These are phyloP conservation scores for Meripilus lineatus DNA, from an alignment of 1,284 basidiomycete species.

Conservation along the genomic window DNA sequence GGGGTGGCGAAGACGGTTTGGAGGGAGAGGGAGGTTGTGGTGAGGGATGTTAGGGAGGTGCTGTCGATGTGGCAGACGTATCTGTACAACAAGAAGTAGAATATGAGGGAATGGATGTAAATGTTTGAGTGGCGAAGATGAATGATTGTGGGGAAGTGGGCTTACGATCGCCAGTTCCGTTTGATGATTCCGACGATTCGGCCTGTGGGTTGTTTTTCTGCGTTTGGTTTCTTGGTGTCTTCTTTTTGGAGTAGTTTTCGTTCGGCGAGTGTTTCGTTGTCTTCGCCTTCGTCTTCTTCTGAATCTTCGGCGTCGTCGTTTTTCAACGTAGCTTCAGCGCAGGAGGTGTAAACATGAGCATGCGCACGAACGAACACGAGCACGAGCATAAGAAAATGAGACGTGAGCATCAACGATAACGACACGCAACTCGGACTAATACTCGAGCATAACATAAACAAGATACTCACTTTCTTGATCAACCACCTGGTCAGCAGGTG, in stretches of 20 bases:
- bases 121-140: neutral
- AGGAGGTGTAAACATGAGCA: neutral
- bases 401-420: no score
- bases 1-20: conserved; percentile 96
- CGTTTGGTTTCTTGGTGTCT: conserved; percentile 32
- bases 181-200: conserved; percentile 90
- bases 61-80: conserved; percentile 97
- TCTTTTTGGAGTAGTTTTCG: conserved; percentile 40
- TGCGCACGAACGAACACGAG: neutral
- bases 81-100: conserved; percentile 30
- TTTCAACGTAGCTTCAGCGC: conserved; percentile 73
- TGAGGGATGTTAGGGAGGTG: conserved; percentile 78
- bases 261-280: conserved; percentile 48
- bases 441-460: no score
- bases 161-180: conserved; percentile 91
- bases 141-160: conserved; percentile 11
- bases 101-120: neutral
- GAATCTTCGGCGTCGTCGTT: conserved; percentile 88
- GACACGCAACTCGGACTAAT: no score
- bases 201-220: conserved; percentile 85
- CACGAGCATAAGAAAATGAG: no score
- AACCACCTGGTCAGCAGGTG: conserved; percentile 88
- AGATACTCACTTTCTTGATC: conserved; percentile 75
- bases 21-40: conserved; percentile 76
- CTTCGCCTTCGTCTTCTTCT: conserved; percentile 48